A percentile compares a stretch with the other conserved stretches of the same genome.
Conservation (phyloP, 352 stramenopile genomes). For the Pythium rhizo-oryzae region DNA sequence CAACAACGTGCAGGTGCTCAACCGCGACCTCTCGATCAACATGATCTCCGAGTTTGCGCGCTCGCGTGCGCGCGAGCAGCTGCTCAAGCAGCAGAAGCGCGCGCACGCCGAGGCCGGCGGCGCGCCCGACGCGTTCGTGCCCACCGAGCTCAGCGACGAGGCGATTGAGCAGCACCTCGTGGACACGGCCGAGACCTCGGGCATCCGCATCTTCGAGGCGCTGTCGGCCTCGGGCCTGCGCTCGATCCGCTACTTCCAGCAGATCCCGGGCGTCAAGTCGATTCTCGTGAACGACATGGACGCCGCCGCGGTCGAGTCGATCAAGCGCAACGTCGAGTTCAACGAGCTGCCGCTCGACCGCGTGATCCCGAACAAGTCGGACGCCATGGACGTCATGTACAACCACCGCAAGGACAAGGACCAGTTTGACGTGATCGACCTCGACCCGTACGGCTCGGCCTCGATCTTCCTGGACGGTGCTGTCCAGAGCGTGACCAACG, state of each 20-base stretch:
- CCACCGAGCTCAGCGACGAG: conserved; percentile 60
- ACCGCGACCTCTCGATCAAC: conserved; percentile 98
- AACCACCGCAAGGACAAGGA: conserved; percentile 84
- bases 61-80: conserved; percentile 72
- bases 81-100: conserved; percentile 74
- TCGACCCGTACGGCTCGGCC: conserved; percentile 99
- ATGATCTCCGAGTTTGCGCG: conserved; percentile 98
- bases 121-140: conserved; percentile 40
- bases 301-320: conserved; percentile 93
- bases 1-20: conserved; percentile 97
- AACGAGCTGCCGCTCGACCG: conserved; percentile 83
- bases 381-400: conserved; percentile 90
- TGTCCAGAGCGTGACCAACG: conserved; percentile 95
- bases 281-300: conserved; percentile 99
- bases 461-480: conserved; percentile 98
- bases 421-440: conserved; percentile 99
- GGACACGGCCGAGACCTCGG: conserved; percentile 70
- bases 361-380: conserved; percentile 84
- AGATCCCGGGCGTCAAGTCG: conserved; percentile 97
- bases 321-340: conserved; percentile 95
- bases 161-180: conserved; percentile 74
- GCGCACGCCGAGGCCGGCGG: conserved; percentile 48
- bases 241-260: conserved; percentile 99
- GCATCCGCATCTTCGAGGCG: conserved; percentile 98
- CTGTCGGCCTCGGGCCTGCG: conserved; percentile 98